A percentile compares a stretch with the other conserved stretches of the same genome.
These are phyloP conservation scores for Picea abies DNA, from an alignment of 83 land plant genomes.

Conservation along the genomic window DNA sequence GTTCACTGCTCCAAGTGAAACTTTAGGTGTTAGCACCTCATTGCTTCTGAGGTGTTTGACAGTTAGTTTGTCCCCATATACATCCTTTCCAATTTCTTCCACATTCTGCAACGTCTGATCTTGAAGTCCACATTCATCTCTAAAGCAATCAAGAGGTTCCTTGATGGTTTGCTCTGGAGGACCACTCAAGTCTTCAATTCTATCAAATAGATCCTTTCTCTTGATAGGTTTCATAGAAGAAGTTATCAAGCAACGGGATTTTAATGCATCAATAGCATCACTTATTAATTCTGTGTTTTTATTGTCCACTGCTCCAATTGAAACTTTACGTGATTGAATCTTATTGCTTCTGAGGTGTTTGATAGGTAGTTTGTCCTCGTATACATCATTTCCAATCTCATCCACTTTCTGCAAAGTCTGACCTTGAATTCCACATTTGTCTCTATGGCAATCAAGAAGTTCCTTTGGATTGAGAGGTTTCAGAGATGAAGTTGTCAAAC, in stretches of 20 bases:
- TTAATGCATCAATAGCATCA: no score
- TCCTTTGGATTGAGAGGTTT: not conserved
- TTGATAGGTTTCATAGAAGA: no score
- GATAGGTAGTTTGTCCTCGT: no score
- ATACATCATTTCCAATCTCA: not conserved
- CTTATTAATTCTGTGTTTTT: no score
- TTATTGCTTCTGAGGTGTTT: no score
- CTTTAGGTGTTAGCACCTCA: not conserved
- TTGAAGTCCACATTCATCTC: not conserved
- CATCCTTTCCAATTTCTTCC: not conserved
- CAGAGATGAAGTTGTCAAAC: not conserved
- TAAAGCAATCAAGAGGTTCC: not conserved
- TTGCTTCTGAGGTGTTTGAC: not conserved
- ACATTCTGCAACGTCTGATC: not conserved
- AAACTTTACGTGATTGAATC: no score
- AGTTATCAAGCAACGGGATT: no score
- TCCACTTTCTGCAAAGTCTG: not conserved
- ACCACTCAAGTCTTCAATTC: no score
- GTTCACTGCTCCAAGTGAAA: not conserved
- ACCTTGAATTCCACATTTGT: not conserved
- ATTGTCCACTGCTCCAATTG: not conserved
- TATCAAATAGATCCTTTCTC: no score
- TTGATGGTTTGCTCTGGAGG: no score
- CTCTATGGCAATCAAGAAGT: not conserved
- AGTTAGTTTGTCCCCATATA: not conserved